Evolutionary conservation across 768 basidiomycete genomes (phyloP), one percentile per base, ranked within the genome.

Genomic region (Mycena kentingensis): DNA sequence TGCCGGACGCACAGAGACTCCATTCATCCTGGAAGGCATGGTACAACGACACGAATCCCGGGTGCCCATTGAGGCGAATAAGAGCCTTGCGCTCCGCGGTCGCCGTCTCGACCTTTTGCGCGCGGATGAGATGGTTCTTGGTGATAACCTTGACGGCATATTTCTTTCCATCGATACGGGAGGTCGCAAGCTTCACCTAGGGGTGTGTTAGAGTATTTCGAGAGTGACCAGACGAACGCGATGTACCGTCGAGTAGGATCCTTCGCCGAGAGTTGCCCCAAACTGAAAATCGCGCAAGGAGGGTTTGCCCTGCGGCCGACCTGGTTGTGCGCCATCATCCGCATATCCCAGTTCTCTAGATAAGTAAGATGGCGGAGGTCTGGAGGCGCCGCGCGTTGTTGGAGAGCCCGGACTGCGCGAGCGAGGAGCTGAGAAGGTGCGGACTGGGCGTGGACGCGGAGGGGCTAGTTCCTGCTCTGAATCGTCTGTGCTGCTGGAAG

Each of bases 21-120:
- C 81, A 84, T 19, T 85, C 79, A 63, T 95, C 93, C 60, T 93
- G 91, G 62, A 95, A 94, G 2, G 90, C 85, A 73, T 84, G 91
- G 58, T 86, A 85, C 25, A 95, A 72, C 43, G 83, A 82, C 10
- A 95, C 82, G 46, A 96, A 82, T 28, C 85, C 84, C 10, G 82
- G 81, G 67, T 86, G 85, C 2, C 81, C 79, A 16, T 73, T 70
- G 31, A 82, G 71, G 36, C 72, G 69, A n/a, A 81, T 73, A 24
- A 87, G 74, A 2, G 79, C 77, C 52, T 79, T 80, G 62, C 82
- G 80, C 70, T 88, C 85, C 3, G 81, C 79, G 22, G 81, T 73
- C 18, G 86, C 85, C n/a, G 84, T 87, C n/a, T 78, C 75, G 54
- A 82, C 77, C 69, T 88, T 87, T 60, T 84, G 74, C 64, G 84